Evolutionary conservation across 208 protist species (phyloP).

Genomic region (Trypanosoma lewisi): DNA sequence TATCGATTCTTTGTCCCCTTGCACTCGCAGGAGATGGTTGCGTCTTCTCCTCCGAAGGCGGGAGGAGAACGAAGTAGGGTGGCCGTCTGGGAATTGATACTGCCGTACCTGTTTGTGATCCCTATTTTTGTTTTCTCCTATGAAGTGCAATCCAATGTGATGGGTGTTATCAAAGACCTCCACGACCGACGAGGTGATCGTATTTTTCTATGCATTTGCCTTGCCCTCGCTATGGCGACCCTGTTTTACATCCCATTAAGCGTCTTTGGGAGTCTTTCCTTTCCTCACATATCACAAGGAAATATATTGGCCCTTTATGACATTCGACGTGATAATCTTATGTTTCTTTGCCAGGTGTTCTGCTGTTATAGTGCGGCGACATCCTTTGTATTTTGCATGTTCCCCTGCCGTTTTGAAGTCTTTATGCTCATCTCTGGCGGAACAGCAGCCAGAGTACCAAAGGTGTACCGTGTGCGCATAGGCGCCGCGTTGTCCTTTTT

Average conservation of each 20-base stretch:
- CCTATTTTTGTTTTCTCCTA: slow-evolving; percentile 83
- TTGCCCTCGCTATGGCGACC: slow-evolving; percentile 60
- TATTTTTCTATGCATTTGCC: slow-evolving; percentile 55
- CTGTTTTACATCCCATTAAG: slow-evolving; percentile 56
- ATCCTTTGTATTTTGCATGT: slow-evolving; percentile 76
- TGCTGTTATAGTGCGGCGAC: slow-evolving; percentile 75
- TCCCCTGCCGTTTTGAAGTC: slow-evolving; percentile 59
- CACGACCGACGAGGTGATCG: slow-evolving; percentile 61
- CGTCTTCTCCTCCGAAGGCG: background rate
- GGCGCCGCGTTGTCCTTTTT: slow-evolving; percentile 38
- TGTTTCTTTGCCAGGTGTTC: slow-evolving; percentile 61
- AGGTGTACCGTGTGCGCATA: slow-evolving; percentile 44
- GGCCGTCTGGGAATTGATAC: slow-evolving; percentile 1
- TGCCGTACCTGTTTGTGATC: slow-evolving; percentile 67
- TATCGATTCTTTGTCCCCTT: slow-evolving; percentile 64
- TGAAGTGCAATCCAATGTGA: slow-evolving; percentile 81
- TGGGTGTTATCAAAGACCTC: slow-evolving; percentile 79
- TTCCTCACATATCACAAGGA: slow-evolving; percentile 49
- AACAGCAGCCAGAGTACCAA: slow-evolving; percentile 49
- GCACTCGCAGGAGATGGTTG: background rate
- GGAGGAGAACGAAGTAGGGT: background rate
- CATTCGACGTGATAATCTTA: slow-evolving; percentile 46
- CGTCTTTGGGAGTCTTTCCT: slow-evolving; percentile 62
- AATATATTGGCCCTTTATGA: slow-evolving; percentile 74
- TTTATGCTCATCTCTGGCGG: slow-evolving; percentile 73